Conservation (phyloP, 768 basidiomycete genomes). For the Suillus alpinus region DNA sequence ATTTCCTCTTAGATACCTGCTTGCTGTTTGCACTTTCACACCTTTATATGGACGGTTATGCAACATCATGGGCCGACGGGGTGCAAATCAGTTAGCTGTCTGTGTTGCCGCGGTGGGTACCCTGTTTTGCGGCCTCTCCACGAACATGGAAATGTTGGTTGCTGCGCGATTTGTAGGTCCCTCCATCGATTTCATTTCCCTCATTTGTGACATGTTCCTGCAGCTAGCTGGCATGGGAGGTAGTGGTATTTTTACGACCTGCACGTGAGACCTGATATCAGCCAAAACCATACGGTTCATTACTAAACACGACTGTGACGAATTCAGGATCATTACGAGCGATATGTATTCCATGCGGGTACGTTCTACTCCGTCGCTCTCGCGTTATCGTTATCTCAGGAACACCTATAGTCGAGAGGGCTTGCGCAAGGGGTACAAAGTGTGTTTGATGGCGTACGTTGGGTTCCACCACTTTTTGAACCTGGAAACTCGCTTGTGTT, state of each 20-base stretch:
- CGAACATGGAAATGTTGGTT: constrained; percentile 69
- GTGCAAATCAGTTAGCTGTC: constrained; percentile 65
- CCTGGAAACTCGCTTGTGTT: neutral
- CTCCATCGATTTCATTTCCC: neutral
- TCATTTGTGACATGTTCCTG: neutral
- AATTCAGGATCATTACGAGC: constrained; percentile 63
- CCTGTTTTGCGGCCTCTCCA: constrained; percentile 63
- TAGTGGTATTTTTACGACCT: constrained; percentile 70
- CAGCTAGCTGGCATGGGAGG: constrained; percentile 78
- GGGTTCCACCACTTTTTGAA: neutral
- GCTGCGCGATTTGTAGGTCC: constrained; percentile 65
- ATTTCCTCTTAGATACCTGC: constrained; percentile 51
- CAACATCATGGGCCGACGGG: constrained; percentile 69
- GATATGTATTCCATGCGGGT: constrained; percentile 81
- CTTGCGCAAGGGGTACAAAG: constrained; percentile 69
- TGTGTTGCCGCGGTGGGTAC: constrained; percentile 61
- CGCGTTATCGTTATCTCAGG: constrained; percentile 13
- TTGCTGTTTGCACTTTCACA: constrained; percentile 80
- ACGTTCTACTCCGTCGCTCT: constrained; percentile 21
- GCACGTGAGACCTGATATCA: constrained; percentile 45
- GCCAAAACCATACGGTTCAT: neutral
- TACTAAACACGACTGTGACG: neutral
- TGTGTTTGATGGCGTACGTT: constrained; percentile 70
- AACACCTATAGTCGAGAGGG: constrained; percentile 53
- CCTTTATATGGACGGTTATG: constrained; percentile 81